A percentile compares a stretch with the other conserved stretches of the same genome.
Evolutionary conservation across 2,329 filamentous ascomycete species (phyloP).

Genomic region (Aspergillus cejpii): DNA sequence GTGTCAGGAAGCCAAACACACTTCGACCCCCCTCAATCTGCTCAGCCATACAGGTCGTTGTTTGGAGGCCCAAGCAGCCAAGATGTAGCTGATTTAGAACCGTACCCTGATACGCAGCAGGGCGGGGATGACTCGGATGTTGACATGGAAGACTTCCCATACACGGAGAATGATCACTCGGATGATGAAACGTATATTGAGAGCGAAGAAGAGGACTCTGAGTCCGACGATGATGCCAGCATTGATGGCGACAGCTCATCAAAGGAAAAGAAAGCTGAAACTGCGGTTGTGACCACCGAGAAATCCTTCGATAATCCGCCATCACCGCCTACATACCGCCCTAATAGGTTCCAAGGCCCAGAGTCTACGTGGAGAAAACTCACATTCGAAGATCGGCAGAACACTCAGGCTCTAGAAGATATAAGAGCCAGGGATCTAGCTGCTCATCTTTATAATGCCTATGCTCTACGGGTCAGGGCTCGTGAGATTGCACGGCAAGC

Average conservation of each 20-base stretch:
- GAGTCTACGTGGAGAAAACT: slow-evolving; percentile 72
- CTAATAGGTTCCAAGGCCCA: slow-evolving; percentile 66
- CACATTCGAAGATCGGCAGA: slow-evolving; percentile 73
- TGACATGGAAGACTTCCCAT: slow-evolving; percentile 18
- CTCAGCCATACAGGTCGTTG: slow-evolving; percentile 26
- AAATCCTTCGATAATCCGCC: slow-evolving; percentile 2
- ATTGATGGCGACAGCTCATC: not conserved
- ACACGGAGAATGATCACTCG: slow-evolving; percentile 16
- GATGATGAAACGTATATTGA: slow-evolving; percentile 23
- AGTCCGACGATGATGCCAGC: slow-evolving; percentile 7
- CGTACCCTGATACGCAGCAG: slow-evolving; percentile 6
- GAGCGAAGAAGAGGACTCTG: slow-evolving; percentile 14
- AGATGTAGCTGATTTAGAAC: slow-evolving; percentile 14
- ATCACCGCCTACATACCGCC: slow-evolving; percentile 39
- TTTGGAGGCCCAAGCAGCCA: slow-evolving; percentile 26
- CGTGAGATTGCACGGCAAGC: slow-evolving; percentile 9
- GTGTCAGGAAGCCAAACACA: slow-evolving; percentile 19
- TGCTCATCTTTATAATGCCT: slow-evolving; percentile 72
- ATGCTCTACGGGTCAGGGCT: slow-evolving; percentile 55
- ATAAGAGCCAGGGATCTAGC: slow-evolving; percentile 61
- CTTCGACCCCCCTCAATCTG: slow-evolving; percentile 23
- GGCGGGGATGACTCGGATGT: slow-evolving; percentile 16
- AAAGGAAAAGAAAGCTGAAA: not conserved
- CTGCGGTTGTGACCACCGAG: not conserved
- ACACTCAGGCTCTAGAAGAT: slow-evolving; percentile 58